Base-by-base conservation (phyloP, 495 filamentous ascomycete genomes). In the Penicillium paradoxum region DNA sequence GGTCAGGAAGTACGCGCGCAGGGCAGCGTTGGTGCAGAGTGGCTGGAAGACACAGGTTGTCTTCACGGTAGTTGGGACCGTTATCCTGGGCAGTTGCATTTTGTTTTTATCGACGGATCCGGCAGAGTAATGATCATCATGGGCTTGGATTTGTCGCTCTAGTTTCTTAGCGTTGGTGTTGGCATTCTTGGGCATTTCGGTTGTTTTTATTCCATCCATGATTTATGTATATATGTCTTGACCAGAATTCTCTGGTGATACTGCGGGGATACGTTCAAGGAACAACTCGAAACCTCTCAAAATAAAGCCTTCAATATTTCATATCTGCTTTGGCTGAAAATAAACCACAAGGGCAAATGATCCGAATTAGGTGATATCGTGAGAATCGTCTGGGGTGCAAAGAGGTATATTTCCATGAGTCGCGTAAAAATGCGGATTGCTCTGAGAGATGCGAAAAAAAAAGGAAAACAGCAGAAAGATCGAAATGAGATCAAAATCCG, bases 31-130 rank as follows among this genome's bases (percentile, higher is more conserved):
- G 50, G 93, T 97, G 32, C 93, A 98, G 71, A 88, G 83, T 43
- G 93, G 93, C 29, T 92, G 88, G 85, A 95, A 90, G 72, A 97
- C 93, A 32, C 91, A 96, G 67, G 63, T 82, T 19, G 73, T 91
- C 19, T 85, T 96, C 68, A 83, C 81, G 0, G 71, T 88, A 10
- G 82, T 96, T 15, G 84, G 90, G n/a, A 70, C 79, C 18, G 83
- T 80, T 7, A 97, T 97, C 56, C 73, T 96, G 27, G 89, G 82
- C 14, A 84, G 89, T 39, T 96, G 90, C 60, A 69, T 85, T n/a
- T 57, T 86, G 53, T 83, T 86, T 52, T 58, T 85, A 51, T 74
- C 75, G n/a, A 84, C 80, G 9, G 74, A 81, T 59, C 64, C 49
- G 21, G 19, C 61, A n/a, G 52, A 56, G 44, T 39, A 15, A 21